Conservation (phyloP, 2,329 filamentous ascomycete genomes). For the Grosmannia huntii region DNA sequence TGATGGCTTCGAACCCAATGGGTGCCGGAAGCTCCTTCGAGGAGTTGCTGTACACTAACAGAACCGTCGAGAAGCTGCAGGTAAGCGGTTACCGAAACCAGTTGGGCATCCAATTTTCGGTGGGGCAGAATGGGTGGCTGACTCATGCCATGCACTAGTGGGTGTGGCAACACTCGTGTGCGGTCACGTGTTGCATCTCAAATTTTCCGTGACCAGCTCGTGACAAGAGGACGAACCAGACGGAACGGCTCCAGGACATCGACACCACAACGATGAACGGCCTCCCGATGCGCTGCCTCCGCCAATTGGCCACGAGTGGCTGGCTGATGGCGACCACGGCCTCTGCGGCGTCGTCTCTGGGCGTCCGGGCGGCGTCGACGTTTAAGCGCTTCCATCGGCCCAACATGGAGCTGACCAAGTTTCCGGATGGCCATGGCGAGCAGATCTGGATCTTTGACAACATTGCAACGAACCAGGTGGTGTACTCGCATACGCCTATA, state of each 20-base stretch:
- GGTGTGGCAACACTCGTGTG: no score
- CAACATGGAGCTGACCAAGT: slow-evolving; percentile 14
- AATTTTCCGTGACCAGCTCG: not conserved
- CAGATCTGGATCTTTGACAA: slow-evolving; percentile 44
- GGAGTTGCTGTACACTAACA: slow-evolving; percentile 6
- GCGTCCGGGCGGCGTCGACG: slow-evolving; percentile 24
- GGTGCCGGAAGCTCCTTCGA: not conserved
- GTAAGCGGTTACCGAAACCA: not conserved
- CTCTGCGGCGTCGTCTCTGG: slow-evolving; percentile 19
- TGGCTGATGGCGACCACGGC: not conserved
- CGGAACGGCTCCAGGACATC: not conserved
- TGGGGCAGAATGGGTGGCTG: not conserved
- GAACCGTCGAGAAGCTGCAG: slow-evolving; percentile 2
- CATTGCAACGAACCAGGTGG: slow-evolving; percentile 34
- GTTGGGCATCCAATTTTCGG: not conserved
- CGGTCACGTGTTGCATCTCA: not conserved
- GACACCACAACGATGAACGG: slow-evolving; percentile 10
- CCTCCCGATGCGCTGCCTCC: slow-evolving; percentile 7
- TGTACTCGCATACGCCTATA: slow-evolving; percentile 36
- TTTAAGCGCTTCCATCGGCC: slow-evolving; percentile 14
- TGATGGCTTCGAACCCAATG: not conserved
- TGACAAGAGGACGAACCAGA: not conserved
- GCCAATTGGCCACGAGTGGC: slow-evolving; percentile 27
- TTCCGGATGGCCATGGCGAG: slow-evolving; percentile 35
- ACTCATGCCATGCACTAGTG: not conserved